A percentile compares a stretch with the other conserved stretches of the same genome.
phyloP scores from a whole-genome alignment of 768 basidiomycete genomes.

The Aureoboletus auriporus region DNA sequence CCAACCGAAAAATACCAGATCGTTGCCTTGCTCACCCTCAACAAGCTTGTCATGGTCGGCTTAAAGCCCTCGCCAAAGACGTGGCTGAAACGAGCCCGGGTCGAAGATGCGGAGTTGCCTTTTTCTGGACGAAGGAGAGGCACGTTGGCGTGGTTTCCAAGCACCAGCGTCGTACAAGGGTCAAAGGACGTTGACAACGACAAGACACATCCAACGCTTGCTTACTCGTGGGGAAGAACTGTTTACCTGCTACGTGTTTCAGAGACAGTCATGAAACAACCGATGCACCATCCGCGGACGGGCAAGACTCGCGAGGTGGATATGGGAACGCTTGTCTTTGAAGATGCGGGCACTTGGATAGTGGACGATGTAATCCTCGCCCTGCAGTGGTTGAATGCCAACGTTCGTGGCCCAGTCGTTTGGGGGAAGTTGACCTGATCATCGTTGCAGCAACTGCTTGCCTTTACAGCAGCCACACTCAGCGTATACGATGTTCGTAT shows the following conservation, averaged over 20 bases:
- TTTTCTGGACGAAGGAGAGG: constrained; percentile 54
- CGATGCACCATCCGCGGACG: constrained; percentile 47
- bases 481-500: constrained; percentile 66
- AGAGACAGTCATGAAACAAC: constrained; percentile 53
- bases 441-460: constrained; percentile 58
- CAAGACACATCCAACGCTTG: constrained; percentile 60
- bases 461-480: constrained; percentile 53
- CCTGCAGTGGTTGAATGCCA: constrained; percentile 83
- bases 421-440: neutral
- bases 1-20: constrained; percentile 76
- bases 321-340: constrained; percentile 61
- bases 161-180: constrained; percentile 34
- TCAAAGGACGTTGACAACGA: constrained; percentile 13
- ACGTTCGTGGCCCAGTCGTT: constrained; percentile 57
- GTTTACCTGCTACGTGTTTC: constrained; percentile 64
- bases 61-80: constrained; percentile 89
- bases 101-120: constrained; percentile 39
- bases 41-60: constrained; percentile 90
- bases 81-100: constrained; percentile 76
- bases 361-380: constrained; percentile 62
- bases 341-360: constrained; percentile 56
- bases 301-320: constrained; percentile 59
- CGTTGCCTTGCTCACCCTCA: constrained; percentile 81
- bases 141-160: constrained; percentile 80
- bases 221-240: constrained; percentile 78